Evolutionary conservation across 1,139 yeast genomes (phyloP).

Genomic region (Saccharomyces hybrid): DNA sequence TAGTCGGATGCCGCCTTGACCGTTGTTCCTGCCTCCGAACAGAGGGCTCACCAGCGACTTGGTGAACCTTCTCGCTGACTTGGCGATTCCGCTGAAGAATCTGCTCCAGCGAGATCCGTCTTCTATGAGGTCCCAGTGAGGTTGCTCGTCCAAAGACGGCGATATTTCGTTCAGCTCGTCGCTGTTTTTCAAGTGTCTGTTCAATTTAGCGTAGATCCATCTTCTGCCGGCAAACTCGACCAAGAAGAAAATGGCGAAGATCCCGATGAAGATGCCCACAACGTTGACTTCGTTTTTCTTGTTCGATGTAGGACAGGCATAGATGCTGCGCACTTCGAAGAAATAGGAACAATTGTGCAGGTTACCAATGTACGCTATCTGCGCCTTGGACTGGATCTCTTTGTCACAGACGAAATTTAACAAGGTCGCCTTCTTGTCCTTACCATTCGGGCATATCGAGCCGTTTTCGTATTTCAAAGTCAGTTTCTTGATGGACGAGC

Average conservation of each 20-base stretch:
- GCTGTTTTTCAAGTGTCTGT: not conserved
- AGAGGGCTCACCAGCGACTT: not conserved
- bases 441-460: conserved; percentile 50
- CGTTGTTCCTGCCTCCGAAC: not conserved
- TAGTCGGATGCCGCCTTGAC: conserved; percentile 5
- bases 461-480: conserved; percentile 68
- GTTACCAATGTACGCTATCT: conserved; percentile 63
- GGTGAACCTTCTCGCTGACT: not conserved
- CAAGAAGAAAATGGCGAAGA: conserved; percentile 33
- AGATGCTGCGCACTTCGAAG: conserved; percentile 78
- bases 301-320: conserved; percentile 81
- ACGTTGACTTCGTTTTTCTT: conserved; percentile 32
- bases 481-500: conserved; percentile 61
- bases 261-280: conserved; percentile 30
- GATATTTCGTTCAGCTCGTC: not conserved
- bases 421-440: conserved; percentile 55
- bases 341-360: conserved; percentile 71
- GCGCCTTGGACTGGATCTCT: conserved; percentile 59
- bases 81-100: not conserved
- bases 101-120: not conserved
- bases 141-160: not conserved
- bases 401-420: conserved; percentile 75
- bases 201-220: conserved; percentile 13
- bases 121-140: conserved; percentile 2
- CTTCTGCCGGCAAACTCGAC: conserved; percentile 34